Percentiles rank a stretch among this genome's conserved stretches.
phyloP scores from a whole-genome alignment of 805 yeast species.

The Yarrowia osloensis region DNA sequence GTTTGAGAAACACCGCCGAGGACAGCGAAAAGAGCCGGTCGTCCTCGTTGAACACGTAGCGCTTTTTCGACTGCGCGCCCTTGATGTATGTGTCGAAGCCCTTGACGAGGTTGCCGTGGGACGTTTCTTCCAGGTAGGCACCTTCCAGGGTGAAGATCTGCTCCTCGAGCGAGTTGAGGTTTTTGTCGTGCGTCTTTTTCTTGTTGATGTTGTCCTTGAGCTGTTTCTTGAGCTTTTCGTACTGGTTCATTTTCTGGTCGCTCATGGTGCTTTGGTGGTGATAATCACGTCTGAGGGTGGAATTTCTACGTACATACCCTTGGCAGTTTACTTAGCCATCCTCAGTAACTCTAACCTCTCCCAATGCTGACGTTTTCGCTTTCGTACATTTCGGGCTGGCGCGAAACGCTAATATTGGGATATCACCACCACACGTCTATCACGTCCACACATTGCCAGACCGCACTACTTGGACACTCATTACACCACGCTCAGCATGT shows the following conservation, averaged over 20 bases:
- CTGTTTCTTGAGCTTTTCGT: slow-evolving; percentile 65
- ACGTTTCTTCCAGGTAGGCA: slow-evolving; percentile 70
- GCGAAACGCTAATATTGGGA: slow-evolving; percentile 20
- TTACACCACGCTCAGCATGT: background rate
- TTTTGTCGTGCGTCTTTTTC: slow-evolving; percentile 66
- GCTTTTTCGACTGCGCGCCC: slow-evolving; percentile 50
- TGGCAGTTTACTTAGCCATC: background rate
- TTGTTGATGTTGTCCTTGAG: slow-evolving; percentile 62
- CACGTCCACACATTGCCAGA: background rate
- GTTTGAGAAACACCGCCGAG: slow-evolving; percentile 65
- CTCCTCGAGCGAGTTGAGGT: slow-evolving; percentile 62
- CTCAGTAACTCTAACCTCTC: background rate
- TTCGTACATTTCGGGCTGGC: slow-evolving; percentile 19
- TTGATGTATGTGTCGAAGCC: slow-evolving; percentile 85
- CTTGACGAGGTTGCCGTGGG: slow-evolving; percentile 79
- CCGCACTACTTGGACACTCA: background rate
- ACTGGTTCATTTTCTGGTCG: slow-evolving; percentile 46
- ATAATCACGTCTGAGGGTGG: background rate
- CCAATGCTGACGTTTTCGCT: background rate
- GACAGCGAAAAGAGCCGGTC: slow-evolving; percentile 82
- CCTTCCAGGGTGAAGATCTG: slow-evolving; percentile 76
- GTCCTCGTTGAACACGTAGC: slow-evolving; percentile 56
- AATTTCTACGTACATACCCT: too few species aligned
- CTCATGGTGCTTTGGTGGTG: slow-evolving; percentile 36
- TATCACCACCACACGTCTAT: slow-evolving; percentile 11